Percentiles rank a stretch among this genome's conserved stretches.
Evolutionary conservation across 345 rosid species (phyloP).

Genomic region (Acer negundo): DNA sequence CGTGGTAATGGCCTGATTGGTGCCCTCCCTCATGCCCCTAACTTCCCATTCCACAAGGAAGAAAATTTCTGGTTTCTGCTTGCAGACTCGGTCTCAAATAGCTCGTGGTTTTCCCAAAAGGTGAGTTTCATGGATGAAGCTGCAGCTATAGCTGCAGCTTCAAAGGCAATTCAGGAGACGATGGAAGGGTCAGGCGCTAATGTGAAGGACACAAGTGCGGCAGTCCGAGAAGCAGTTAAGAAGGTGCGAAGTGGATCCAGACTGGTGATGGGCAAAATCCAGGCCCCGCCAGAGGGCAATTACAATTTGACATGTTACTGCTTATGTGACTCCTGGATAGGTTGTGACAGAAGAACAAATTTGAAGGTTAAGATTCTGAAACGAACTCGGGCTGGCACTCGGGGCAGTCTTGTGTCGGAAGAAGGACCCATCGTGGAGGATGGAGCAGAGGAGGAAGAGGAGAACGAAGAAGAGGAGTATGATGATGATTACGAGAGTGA

Average conservation of each 20-base stretch:
- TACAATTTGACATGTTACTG: conserved; percentile 87
- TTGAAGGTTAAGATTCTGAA: conserved; percentile 81
- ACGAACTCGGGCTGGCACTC: conserved; percentile 81
- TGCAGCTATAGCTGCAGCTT: conserved; percentile 73
- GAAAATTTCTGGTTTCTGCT: conserved; percentile 94
- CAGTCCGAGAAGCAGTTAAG: conserved; percentile 68
- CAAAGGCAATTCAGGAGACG: conserved; percentile 84
- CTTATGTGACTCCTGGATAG: conserved; percentile 94
- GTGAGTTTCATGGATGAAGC: conserved; percentile 94
- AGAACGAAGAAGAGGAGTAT: conserved; percentile 82
- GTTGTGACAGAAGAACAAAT: conserved; percentile 73
- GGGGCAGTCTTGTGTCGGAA: conserved; percentile 59
- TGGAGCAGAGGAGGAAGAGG: conserved; percentile 93
- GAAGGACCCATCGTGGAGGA: conserved; percentile 80
- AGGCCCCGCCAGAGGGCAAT: conserved; percentile 82
- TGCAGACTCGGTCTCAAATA: conserved; percentile 72
- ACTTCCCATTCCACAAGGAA: conserved; percentile 92
- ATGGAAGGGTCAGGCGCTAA: conserved; percentile 93
- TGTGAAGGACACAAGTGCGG: conserved; percentile 66
- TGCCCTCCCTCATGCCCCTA: conserved; percentile 87
- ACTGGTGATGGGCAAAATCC: conserved; percentile 87
- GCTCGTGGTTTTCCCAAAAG: conserved; percentile 93
- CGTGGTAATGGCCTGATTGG: conserved; percentile 77
- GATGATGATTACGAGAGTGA: conserved; percentile 89
- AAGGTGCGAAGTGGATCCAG: conserved; percentile 86